Conservation (phyloP, 768 basidiomycete genomes). For the Lactarius indigo region DNA sequence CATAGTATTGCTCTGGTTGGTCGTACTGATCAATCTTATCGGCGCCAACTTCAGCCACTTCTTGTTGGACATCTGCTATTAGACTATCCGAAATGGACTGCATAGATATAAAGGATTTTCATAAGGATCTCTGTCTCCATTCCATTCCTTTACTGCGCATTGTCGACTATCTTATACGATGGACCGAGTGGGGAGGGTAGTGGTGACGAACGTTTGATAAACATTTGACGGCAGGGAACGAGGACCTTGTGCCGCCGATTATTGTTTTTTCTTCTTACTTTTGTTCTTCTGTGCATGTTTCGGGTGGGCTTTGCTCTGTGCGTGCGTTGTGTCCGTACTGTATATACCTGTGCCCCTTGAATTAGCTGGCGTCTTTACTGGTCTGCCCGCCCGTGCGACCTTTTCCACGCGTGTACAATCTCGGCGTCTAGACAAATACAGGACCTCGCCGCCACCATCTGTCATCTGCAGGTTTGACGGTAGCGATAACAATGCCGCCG, state of each 20-base stretch:
- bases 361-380: not conserved
- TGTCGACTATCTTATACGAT: not conserved
- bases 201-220: not conserved
- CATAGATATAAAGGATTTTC: slow-evolving; percentile 2
- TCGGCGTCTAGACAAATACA: not conserved
- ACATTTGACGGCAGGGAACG: not conserved
- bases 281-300: not conserved
- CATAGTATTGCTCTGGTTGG: not conserved
- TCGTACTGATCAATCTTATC: not conserved
- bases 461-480: not conserved
- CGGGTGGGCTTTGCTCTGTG: not conserved
- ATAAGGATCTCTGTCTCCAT: not conserved
- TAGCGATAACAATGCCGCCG: slow-evolving; percentile 11
- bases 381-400: too few species aligned
- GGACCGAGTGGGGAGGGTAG: not conserved
- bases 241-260: not conserved
- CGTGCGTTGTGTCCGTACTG: slow-evolving; percentile 1
- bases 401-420: not conserved
- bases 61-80: not conserved
- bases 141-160: slow-evolving; percentile 1
- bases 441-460: not conserved
- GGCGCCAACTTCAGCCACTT: not conserved
- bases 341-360: not conserved
- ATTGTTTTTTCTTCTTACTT: not conserved
- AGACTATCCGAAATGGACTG: not conserved